Evolutionary conservation across 164 flowering plant genomes (phyloP).

Genomic region (Houttuynia cordata): DNA sequence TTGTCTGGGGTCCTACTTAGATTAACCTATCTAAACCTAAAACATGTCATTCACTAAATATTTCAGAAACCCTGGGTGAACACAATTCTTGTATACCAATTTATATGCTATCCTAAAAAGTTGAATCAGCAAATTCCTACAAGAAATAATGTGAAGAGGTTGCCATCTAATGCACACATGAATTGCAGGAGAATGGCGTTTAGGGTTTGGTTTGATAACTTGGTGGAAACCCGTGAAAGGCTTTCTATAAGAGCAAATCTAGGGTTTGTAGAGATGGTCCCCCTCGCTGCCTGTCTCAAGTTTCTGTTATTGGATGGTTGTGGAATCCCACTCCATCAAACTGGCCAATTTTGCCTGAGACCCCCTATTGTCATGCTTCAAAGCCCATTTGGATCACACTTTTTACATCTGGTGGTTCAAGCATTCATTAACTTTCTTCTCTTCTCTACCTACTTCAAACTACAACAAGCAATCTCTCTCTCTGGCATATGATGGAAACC

Average conservation of each 20-base stretch:
- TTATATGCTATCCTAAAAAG: background rate
- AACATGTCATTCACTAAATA: no score
- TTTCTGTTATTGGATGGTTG: background rate
- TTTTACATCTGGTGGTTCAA: background rate
- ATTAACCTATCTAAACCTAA: no score
- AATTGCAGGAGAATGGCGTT: background rate
- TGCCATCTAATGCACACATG: background rate
- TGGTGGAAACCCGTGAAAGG: slow-evolving; percentile 1
- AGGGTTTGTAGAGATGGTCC: background rate
- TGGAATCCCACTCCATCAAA: slow-evolving; percentile 2
- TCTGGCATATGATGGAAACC: no score
- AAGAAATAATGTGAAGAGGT: background rate
- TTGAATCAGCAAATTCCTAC: background rate
- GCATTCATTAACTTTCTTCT: background rate
- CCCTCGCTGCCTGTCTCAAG: background rate
- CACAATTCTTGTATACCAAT: no score
- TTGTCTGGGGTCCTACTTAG: background rate
- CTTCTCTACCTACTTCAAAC: background rate
- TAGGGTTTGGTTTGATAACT: background rate
- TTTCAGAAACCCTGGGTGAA: background rate
- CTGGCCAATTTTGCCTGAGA: background rate
- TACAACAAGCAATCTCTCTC: background rate
- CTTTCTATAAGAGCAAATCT: background rate
- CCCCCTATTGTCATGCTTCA: background rate
- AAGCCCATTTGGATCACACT: background rate